Evolutionary conservation across 768 basidiomycete genomes (phyloP).

Genomic region (Calocera viscosa): DNA sequence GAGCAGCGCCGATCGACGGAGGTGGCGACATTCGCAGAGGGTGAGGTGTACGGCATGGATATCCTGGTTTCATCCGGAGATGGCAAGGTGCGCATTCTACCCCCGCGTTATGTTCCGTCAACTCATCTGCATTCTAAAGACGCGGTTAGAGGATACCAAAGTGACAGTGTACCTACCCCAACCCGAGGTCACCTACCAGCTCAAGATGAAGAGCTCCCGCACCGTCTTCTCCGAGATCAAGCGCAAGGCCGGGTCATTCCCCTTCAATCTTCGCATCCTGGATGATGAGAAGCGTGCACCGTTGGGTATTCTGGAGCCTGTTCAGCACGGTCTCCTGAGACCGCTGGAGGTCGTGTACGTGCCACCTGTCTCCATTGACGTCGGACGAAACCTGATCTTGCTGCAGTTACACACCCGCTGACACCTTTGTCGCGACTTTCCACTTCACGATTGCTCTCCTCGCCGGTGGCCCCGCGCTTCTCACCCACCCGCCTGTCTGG

Average conservation of each 20-base stretch:
- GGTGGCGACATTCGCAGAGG: constrained; percentile 72
- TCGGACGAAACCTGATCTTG: not conserved
- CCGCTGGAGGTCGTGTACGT: constrained; percentile 89
- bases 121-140: constrained; percentile 36
- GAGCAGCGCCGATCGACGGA: constrained; percentile 78
- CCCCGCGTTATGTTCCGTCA: no score
- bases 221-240: constrained; percentile 95
- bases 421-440: constrained; percentile 84
- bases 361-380: constrained; percentile 3
- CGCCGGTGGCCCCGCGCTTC: constrained; percentile 72
- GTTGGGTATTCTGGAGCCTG: constrained; percentile 91
- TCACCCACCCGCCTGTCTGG: constrained; percentile 84
- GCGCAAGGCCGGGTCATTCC: constrained; percentile 96
- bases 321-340: constrained; percentile 84
- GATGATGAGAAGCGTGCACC: constrained; percentile 94
- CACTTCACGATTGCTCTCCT: constrained; percentile 94
- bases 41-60: constrained; percentile 91
- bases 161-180: constrained; percentile 91
- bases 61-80: constrained; percentile 78
- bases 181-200: constrained; percentile 73
- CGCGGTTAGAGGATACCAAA: constrained; percentile 74
- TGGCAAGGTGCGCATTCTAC: constrained; percentile 54
- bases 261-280: constrained; percentile 86
- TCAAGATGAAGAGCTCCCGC: constrained; percentile 96
- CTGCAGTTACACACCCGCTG: constrained; percentile 60